These are phyloP conservation scores for Alternaria arborescens DNA, from an alignment of 2,329 filamentous ascomycete species.

Conservation along the genomic window DNA sequence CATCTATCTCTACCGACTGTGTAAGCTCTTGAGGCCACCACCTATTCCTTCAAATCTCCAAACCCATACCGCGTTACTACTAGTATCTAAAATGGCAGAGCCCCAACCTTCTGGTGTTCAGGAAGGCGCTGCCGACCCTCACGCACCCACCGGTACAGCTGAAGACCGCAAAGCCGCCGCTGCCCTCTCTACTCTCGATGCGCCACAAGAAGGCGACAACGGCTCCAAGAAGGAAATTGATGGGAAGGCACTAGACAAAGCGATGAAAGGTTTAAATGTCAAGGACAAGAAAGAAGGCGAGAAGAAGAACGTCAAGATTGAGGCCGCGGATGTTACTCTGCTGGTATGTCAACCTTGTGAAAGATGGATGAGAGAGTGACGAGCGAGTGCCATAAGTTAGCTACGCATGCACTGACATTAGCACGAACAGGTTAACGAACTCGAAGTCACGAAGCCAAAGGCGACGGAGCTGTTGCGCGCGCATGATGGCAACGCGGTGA, in stretches of 20 bases:
- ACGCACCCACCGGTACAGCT: constrained; percentile 63
- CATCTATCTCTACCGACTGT: background rate
- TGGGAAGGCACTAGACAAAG: constrained; percentile 73
- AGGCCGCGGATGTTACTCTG: constrained; percentile 73
- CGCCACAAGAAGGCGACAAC: constrained; percentile 59
- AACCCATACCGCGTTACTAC: constrained; percentile 4
- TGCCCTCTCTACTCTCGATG: constrained; percentile 75
- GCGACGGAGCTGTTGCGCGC: constrained; percentile 77
- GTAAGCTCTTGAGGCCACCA: background rate
- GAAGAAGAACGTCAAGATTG: constrained; percentile 71
- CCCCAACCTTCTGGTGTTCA: constrained; percentile 66
- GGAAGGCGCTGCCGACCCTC: constrained; percentile 65
- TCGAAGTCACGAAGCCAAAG: constrained; percentile 75
- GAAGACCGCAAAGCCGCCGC: constrained; percentile 81
- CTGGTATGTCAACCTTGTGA: constrained; percentile 62
- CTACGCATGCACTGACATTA: constrained; percentile 3
- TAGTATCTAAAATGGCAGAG: constrained; percentile 62
- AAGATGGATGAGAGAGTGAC: background rate
- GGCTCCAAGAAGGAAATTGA: constrained; percentile 69
- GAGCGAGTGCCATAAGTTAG: background rate
- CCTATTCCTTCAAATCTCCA: background rate
- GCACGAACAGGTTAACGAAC: constrained; percentile 63
- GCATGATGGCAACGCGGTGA: constrained; percentile 73
- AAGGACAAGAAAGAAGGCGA: constrained; percentile 53
- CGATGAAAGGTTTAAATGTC: constrained; percentile 69